Conservation (phyloP, 768 basidiomycete genomes). For the Sporobolomyces phaffii region DNA sequence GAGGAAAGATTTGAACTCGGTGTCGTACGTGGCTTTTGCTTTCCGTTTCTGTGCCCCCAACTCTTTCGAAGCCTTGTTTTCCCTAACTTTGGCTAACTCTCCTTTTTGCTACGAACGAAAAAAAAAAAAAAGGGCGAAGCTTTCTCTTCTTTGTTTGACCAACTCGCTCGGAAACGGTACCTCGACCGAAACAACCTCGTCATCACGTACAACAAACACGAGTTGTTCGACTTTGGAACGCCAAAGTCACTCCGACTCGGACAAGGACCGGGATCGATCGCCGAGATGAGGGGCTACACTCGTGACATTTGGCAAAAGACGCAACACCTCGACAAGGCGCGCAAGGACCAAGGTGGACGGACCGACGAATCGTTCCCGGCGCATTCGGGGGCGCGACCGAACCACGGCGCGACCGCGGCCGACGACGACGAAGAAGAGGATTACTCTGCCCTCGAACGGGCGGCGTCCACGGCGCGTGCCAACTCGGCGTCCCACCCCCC, state of each 20-base stretch:
- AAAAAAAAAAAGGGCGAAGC: conserved; percentile 11
- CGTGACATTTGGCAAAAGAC: conserved; percentile 5
- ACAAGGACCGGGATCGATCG: background rate
- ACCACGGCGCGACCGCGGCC: background rate
- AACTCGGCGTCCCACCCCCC: background rate
- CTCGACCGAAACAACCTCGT: conserved; percentile 7
- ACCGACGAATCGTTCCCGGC: no score
- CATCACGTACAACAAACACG: background rate
- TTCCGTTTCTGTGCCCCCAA: background rate
- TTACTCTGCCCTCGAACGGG: background rate
- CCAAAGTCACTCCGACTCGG: conserved; percentile 7
- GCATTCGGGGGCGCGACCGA: no score
- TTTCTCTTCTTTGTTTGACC: conserved; percentile 20
- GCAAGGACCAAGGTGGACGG: background rate
- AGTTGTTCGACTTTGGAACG: conserved; percentile 31
- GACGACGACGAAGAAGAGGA: conserved; percentile 1
- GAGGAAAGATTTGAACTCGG: conserved; percentile 2
- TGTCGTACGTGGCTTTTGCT: conserved; percentile 5
- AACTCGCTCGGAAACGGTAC: background rate
- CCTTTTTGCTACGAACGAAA: no score
- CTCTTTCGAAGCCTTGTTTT: background rate
- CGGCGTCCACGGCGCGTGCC: background rate
- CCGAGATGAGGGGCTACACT: conserved; percentile 3
- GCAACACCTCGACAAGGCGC: background rate
- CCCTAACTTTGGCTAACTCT: no score